These are phyloP conservation scores for Diaporthe helianthi DNA, from an alignment of 2,329 filamentous ascomycete genomes.

Conservation along the genomic window DNA sequence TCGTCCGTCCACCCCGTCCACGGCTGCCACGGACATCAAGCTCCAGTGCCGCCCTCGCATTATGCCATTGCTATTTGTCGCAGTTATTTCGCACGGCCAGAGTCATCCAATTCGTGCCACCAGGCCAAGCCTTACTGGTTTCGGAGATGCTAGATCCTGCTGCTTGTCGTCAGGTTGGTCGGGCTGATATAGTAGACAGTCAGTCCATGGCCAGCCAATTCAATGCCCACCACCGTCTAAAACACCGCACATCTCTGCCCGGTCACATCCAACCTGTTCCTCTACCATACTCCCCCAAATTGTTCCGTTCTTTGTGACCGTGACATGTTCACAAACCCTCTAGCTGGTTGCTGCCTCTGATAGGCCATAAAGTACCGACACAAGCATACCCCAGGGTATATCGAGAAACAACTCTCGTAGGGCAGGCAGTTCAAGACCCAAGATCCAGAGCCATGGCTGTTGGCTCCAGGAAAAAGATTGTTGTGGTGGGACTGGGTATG, in stretches of 20 bases:
- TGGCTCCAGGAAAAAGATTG: constrained; percentile 67
- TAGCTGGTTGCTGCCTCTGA: not conserved
- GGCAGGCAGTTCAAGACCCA: not conserved
- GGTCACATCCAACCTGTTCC: too few relatives aligned
- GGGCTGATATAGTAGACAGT: not conserved
- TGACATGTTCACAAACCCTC: not conserved
- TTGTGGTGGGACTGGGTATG: constrained; percentile 91
- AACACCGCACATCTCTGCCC: not conserved
- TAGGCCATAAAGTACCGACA: not conserved
- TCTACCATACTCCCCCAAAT: not conserved
- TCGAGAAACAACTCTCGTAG: not conserved
- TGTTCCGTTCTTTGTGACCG: not conserved
- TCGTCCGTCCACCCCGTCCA: not conserved
- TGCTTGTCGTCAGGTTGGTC: too few relatives aligned
- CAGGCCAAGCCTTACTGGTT: constrained; percentile 6
- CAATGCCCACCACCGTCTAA: constrained; percentile 8
- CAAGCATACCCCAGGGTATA: not conserved
- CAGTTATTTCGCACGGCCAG: constrained; percentile 10
- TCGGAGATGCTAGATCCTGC: constrained; percentile 24
- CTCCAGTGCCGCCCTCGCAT: not conserved
- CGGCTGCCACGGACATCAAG: not conserved
- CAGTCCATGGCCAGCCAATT: not conserved
- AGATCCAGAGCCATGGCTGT: constrained; percentile 44
- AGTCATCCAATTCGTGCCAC: not conserved
- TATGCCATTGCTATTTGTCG: not conserved